Conservation (phyloP, 2,329 filamentous ascomycete species). For the Botrytis fragariae region DNA sequence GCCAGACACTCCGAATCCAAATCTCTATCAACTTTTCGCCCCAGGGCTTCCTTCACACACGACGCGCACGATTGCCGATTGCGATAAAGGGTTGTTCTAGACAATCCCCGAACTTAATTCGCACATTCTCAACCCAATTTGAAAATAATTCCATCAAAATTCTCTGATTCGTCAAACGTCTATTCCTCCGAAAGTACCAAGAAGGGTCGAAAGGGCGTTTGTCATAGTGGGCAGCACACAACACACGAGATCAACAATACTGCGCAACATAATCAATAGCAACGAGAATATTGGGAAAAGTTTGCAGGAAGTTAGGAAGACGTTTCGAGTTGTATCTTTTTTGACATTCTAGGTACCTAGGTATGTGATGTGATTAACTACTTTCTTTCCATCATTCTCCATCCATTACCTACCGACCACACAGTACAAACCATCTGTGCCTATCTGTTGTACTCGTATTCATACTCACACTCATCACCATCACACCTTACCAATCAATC, state of each 20-base stretch:
- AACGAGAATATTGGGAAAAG: not conserved
- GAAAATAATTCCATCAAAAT: not conserved
- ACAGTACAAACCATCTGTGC: not conserved
- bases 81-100: not conserved
- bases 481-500: not conserved
- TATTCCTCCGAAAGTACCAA: not conserved
- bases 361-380: not conserved
- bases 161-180: conserved; percentile 9
- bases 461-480: not conserved
- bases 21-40: not conserved
- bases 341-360: not conserved
- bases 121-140: conserved; percentile 12
- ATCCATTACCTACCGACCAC: not conserved
- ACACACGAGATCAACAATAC: not conserved
- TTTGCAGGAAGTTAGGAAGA: not conserved
- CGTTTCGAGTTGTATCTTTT: not conserved
- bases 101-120: not conserved
- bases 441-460: not conserved
- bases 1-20: not conserved
- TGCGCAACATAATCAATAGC: not conserved
- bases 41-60: not conserved
- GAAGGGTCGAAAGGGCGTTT: not conserved
- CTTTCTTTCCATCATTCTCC: not conserved
- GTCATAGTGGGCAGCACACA: not conserved
- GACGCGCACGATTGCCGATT: not conserved